A percentile compares a stretch with the other conserved stretches of the same genome.
Conservation (phyloP, 768 basidiomycete genomes). For the Mrakia gelida region DNA sequence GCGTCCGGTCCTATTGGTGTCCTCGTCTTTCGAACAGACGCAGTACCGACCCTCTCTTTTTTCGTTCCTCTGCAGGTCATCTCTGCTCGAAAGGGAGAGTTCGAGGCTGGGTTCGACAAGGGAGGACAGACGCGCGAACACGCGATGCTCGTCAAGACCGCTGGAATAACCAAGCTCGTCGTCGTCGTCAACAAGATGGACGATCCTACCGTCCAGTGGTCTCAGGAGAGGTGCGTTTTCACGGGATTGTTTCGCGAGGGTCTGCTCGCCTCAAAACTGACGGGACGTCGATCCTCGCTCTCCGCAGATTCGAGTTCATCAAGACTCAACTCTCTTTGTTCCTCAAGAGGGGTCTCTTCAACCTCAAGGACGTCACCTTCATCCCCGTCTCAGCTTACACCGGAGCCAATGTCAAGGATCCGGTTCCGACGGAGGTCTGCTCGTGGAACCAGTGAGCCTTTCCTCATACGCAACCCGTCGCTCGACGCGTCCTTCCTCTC, state of each 20-base stretch:
- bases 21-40: not conserved
- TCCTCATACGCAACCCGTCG: not conserved
- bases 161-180: conserved; percentile 84
- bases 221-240: conserved; percentile 61
- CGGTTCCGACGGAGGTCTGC: conserved; percentile 60
- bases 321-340: conserved; percentile 86
- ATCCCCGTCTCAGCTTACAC: conserved; percentile 92
- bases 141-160: conserved; percentile 97
- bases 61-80: conserved; percentile 53
- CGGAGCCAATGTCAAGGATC: conserved; percentile 86
- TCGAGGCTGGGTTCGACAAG: conserved; percentile 96
- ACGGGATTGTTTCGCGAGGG: too few species aligned
- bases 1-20: not conserved
- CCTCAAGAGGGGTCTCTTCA: conserved; percentile 82
- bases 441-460: conserved; percentile 80
- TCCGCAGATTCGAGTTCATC: conserved; percentile 65
- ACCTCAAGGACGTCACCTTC: conserved; percentile 86
- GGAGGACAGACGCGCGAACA: conserved; percentile 90
- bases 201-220: conserved; percentile 88
- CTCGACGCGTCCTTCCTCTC: conserved; percentile 27
- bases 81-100: conserved; percentile 97
- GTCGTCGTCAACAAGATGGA: conserved; percentile 99
- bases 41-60: not conserved
- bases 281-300: not conserved
- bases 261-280: too few species aligned